A percentile compares a stretch with the other conserved stretches of the same genome.
phyloP scores from a whole-genome alignment of 2,329 filamentous ascomycete species.

The Ophiognomonia clavigignenti-juglandacearum region DNA sequence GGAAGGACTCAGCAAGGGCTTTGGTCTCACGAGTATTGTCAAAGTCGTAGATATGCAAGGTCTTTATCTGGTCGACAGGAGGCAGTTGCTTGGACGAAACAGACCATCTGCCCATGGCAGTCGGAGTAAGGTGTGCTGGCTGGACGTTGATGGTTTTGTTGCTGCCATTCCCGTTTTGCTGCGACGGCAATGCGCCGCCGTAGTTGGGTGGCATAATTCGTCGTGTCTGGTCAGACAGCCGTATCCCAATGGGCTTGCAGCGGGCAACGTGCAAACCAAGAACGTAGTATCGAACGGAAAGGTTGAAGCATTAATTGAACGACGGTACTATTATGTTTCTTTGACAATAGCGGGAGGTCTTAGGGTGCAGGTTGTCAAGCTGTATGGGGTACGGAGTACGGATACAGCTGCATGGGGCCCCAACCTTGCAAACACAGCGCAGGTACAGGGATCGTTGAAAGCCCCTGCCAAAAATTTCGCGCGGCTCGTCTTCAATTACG shows the following conservation, averaged over 20 bases:
- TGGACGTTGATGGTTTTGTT: neutral
- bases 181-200: slow-evolving; percentile 11
- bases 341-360: no score
- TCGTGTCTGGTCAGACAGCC: neutral
- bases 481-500: no score
- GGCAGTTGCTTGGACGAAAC: slow-evolving; percentile 15
- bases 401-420: no score
- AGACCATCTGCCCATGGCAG: slow-evolving; percentile 17
- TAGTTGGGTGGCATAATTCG: slow-evolving; percentile 10
- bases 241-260: neutral
- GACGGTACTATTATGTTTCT: no score
- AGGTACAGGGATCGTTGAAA: no score
- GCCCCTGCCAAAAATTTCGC: no score
- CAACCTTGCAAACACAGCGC: no score
- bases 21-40: slow-evolving; percentile 77
- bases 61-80: slow-evolving; percentile 60
- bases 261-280: no score
- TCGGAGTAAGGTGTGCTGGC: slow-evolving; percentile 13
- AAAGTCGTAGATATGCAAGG: slow-evolving; percentile 94
- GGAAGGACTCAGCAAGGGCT: slow-evolving; percentile 3
- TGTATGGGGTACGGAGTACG: no score
- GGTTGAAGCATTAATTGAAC: no score
- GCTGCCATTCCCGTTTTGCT: slow-evolving; percentile 2
- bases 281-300: no score
- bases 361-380: no score